Percentiles rank a stretch among this genome's conserved stretches.
These are phyloP conservation scores for Astrothelium macrocarpum DNA, from an alignment of 495 filamentous ascomycete species.

Conservation along the genomic window DNA sequence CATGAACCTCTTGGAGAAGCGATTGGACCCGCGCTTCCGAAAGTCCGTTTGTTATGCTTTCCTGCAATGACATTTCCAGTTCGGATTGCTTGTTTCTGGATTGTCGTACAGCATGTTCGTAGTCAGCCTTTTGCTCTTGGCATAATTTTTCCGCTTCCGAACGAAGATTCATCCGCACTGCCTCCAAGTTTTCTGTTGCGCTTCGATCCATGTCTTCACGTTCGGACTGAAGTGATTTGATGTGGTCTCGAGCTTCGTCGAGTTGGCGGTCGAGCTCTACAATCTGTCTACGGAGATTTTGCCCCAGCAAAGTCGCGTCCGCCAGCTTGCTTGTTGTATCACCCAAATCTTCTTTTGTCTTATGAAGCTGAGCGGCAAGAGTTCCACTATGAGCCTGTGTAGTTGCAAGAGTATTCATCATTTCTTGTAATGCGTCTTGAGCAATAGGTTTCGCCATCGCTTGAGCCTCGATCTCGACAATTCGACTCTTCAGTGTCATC, in stretches of 20 bases:
- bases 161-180: conserved; percentile 9
- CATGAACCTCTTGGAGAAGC: not conserved
- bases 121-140: not conserved
- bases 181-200: conserved; percentile 2
- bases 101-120: conserved; percentile 8
- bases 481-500: conserved; percentile 1
- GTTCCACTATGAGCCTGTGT: not conserved
- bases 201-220: conserved; percentile 5
- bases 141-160: not conserved
- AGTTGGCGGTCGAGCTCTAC: conserved; percentile 4
- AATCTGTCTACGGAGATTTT: not conserved
- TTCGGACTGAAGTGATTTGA: conserved; percentile 3
- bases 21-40: not conserved
- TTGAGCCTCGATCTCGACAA: not conserved
- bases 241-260: not conserved
- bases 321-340: conserved; percentile 4
- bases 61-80: not conserved
- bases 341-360: conserved; percentile 6
- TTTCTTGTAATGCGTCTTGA: conserved; percentile 1
- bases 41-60: not conserved
- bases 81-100: not conserved
- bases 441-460: not conserved
- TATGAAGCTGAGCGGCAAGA: not conserved
- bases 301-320: not conserved
- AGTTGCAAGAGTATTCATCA: not conserved